Base-by-base conservation (phyloP, 139 green algal species). In the Gonium pectorale region DNA sequence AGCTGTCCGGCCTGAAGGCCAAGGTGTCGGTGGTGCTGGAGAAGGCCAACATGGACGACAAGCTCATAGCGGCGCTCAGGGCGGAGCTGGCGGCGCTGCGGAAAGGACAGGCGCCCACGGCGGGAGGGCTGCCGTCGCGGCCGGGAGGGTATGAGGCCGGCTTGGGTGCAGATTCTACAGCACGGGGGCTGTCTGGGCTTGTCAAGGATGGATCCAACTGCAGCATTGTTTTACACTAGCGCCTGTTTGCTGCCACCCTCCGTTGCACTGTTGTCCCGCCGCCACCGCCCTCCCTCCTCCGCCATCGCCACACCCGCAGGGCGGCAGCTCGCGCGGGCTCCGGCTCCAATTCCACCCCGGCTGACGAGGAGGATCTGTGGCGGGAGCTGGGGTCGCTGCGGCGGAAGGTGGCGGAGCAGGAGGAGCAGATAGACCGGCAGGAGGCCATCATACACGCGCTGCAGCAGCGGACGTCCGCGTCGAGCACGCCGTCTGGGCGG, bases 1-100 rank as follows among this genome's bases (percentile, higher is more conserved):
- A 93, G 88, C 71, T 91, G 43, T 71, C 77, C 29, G 59, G 51
- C 62, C 29, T 93, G 44, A 91, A 86, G 52, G 67, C 88, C 11
- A 95, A 94, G 87, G 75, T 95, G 37, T 60, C 74, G 22, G 83
- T 95, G 21, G 81, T 95, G 31, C 81, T 96, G 64, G 83, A 90
- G 21, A 96, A 96, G 81, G 91, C 86, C 19, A 37, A 77, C 9
- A 96, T 89, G 62, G 93, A 96, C 75, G 91, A 94, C 87, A 86
- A 81, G 60, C 89, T 96, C 24, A 94, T 96, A 31, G 60, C 81
- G 35, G 92, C 91, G 22, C 78, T 95, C 41, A 70, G 80, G 54
- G 51, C 37, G 3, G 87, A 91, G 83, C 70, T 91, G 41, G 80
- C 64, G 15, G 4, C 60, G 46, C 46, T 77, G 26, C 35, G 66